Evolutionary conservation across 345 rosid species (phyloP), one percentile per base, ranked within the genome.

Genomic region (Trapa bicornis): DNA sequence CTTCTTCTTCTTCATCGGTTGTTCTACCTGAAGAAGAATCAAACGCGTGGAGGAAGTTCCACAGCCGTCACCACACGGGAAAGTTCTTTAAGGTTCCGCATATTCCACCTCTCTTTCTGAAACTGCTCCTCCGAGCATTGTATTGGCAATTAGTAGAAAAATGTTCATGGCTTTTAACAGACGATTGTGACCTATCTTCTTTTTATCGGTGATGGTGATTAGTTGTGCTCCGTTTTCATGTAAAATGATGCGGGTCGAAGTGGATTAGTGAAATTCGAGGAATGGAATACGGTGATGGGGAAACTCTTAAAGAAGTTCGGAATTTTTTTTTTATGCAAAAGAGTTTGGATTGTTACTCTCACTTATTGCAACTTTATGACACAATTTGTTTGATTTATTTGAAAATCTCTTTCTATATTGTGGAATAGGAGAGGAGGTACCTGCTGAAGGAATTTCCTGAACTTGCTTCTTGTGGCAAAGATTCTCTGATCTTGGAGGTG

Each of bases 401-500:
- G 38, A 43, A 13, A 32, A 22, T 22, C 29, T 22, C 29, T 41
- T 22, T 17, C 45, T 35, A 47, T 10, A 22, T 69, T 37, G 52
- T 62, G 57, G 17, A 71, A 70, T 47, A 87, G 98, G 98, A 93
- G 83, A 84, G 98, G 66, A 80, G 94, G 76, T 88, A 89, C 80
- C 72, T 93, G 67, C 53, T 88, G 78, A 93, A 93, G 81, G 98
- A 93, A 72, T 93, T 90, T 48, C 96, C 96, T 2, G 97, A 85
- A 60, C 72, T 93, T 68, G 82, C 84, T 75, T 78, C 86, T 5
- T 73, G 87, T 68, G 72, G 17, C 10, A 80, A 77, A 56, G 77
- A 79, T 57, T 73, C 85, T 3, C 87, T 78, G 78, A 78, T 90
- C 58, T 81, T 93, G 79, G 97, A 93, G 83, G 87, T 88, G 22